phyloP scores from a whole-genome alignment of 352 stramenopile species.

The Pythium apleroticum region DNA sequence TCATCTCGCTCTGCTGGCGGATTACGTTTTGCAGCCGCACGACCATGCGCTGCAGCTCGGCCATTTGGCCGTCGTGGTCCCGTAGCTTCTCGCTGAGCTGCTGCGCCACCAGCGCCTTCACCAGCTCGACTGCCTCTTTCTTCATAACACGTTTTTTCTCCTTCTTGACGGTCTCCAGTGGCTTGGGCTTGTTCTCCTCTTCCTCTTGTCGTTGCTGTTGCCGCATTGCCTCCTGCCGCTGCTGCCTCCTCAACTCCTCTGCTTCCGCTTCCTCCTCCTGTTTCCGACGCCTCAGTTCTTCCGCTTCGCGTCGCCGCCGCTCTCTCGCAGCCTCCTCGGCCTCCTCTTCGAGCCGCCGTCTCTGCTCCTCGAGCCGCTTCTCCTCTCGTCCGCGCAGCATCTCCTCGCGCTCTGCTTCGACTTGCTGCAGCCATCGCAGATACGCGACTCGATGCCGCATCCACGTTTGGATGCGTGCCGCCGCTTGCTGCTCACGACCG shows the following conservation, averaged over 20 bases:
- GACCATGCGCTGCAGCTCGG: constrained; percentile 26
- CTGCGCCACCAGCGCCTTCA: constrained; percentile 27
- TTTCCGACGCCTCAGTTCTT: neutral
- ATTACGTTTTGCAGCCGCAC: constrained; percentile 24
- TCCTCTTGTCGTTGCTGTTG: neutral
- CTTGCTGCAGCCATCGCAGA: constrained; percentile 19
- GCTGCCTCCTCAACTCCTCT: neutral
- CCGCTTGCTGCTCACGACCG: neutral
- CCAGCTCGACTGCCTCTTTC: constrained; percentile 27
- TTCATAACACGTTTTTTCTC: constrained; percentile 34
- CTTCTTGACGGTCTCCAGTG: constrained; percentile 4
- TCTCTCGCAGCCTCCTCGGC: neutral
- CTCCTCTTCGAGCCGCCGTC: neutral
- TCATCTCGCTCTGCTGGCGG: constrained; percentile 25
- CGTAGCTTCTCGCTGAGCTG: constrained; percentile 26
- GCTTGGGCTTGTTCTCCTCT: neutral
- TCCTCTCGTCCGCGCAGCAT: constrained; percentile 13
- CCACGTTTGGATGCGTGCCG: constrained; percentile 22
- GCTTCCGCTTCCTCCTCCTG: constrained; percentile 6
- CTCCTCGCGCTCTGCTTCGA: constrained; percentile 17
- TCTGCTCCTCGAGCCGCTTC: neutral
- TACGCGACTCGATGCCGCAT: constrained; percentile 15
- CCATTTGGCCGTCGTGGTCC: constrained; percentile 29
- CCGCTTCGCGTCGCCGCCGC: neutral
- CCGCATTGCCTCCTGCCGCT: constrained; percentile 1